Conservation (phyloP, 257 asterid genomes). For the Striga asiatica region DNA sequence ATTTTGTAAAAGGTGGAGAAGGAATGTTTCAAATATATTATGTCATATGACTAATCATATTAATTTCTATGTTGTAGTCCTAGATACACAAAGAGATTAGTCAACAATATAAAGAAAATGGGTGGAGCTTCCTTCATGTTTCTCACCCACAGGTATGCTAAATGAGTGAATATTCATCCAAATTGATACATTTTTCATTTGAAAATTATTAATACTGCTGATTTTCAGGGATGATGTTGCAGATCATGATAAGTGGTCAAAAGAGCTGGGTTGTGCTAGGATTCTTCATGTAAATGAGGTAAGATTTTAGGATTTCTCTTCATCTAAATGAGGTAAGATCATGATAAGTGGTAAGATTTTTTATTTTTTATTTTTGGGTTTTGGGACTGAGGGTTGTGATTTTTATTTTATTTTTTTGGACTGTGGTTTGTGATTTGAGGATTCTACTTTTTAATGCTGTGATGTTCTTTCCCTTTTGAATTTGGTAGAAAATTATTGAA, state of each 20-base stretch:
- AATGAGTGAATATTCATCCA: neutral
- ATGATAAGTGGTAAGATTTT: too few species aligned
- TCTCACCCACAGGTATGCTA: slow-evolving; percentile 56
- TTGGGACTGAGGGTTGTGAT: too few species aligned
- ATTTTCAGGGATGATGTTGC: slow-evolving; percentile 59
- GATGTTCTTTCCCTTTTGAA: too few species aligned
- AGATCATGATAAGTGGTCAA: slow-evolving; percentile 67
- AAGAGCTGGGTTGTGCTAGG: slow-evolving; percentile 48
- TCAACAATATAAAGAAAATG: slow-evolving; percentile 41
- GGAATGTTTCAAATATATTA: neutral
- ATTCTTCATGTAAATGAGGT: slow-evolving; percentile 48
- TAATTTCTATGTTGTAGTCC: slow-evolving; percentile 37
- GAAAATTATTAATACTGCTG: slow-evolving; percentile 1
- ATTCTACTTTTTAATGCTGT: too few species aligned
- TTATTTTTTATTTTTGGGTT: too few species aligned
- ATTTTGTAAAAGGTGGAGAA: neutral
- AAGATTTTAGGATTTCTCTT: slow-evolving; percentile 6
- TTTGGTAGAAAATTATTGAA: too few species aligned
- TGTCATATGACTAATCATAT: slow-evolving; percentile 1
- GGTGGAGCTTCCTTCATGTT: slow-evolving; percentile 73
- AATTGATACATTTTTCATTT: slow-evolving; percentile 9
- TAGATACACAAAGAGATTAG: slow-evolving; percentile 38
- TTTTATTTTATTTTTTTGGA: too few species aligned
- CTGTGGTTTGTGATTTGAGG: too few species aligned
- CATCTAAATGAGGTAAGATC: too few species aligned